Conservation (phyloP, 2,329 filamentous ascomycete species). For the Dactylellina cionopaga region DNA sequence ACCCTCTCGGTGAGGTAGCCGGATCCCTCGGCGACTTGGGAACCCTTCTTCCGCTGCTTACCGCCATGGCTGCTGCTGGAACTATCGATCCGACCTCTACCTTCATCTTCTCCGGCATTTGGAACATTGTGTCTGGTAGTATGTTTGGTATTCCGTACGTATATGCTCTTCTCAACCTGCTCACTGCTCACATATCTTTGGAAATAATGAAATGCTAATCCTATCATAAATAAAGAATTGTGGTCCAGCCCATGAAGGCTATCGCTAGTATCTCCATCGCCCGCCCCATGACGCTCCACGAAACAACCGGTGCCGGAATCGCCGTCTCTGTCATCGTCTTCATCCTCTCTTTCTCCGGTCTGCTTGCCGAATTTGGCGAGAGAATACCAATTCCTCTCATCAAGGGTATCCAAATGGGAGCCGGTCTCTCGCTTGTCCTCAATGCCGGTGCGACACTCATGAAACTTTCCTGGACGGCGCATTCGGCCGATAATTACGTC, state of each 20-base stretch:
- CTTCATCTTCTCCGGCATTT: constrained; percentile 85
- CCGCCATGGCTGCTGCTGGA: constrained; percentile 76
- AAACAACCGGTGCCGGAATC: constrained; percentile 84
- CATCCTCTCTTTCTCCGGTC: constrained; percentile 79
- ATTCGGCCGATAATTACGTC: constrained; percentile 78
- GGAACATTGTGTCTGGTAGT: constrained; percentile 83
- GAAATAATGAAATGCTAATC: neutral
- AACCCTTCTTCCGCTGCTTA: constrained; percentile 51
- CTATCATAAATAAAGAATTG: constrained; percentile 33
- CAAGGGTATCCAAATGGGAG: constrained; percentile 93
- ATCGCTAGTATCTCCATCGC: constrained; percentile 91
- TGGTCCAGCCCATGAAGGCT: constrained; percentile 73
- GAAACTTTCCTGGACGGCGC: constrained; percentile 74
- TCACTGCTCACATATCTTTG: neutral
- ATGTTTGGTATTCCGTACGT: constrained; percentile 81
- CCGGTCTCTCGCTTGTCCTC: constrained; percentile 82
- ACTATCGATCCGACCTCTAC: constrained; percentile 86
- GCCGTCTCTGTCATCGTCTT: constrained; percentile 79
- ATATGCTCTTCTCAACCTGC: no score
- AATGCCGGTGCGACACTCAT: constrained; percentile 78
- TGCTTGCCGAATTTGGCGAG: constrained; percentile 78
- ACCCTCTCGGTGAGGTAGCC: constrained; percentile 79
- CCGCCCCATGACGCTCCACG: constrained; percentile 71
- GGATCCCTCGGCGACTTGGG: constrained; percentile 70
- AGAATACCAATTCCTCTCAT: constrained; percentile 85